Base-by-base conservation (phyloP, 1,139 yeast genomes). In the Schwanniomyces etchellsii region DNA sequence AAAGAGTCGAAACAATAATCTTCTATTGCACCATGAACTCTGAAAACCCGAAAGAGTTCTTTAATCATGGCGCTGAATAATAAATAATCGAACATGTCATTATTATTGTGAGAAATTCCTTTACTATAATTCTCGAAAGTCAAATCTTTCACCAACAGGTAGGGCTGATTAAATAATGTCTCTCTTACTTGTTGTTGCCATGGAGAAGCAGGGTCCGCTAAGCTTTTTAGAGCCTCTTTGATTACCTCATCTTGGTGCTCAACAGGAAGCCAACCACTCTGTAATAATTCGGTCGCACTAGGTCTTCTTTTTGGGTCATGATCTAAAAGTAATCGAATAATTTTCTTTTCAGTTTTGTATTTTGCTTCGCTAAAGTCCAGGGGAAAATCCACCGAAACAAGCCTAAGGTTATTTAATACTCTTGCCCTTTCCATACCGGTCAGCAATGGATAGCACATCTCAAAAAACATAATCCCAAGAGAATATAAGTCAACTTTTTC, bases 401-500 rank as follows among this genome's bases (percentile, higher is more conserved):
- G 52, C 34, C 98, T 64, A 30, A 91, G 56, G 20, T 72, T 68
- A 36, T 78, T 73, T 16, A 91, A 59, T 7, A 77, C 83, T 28
- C 68, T 66, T 3, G 83, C 89, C 33, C 98, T 68, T 52, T 93
- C 98, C 96, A 93, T 91, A 3, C 88, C 91, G 0, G 98, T 93
- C 11, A 69, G 64, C 48, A 91, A 68, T 1, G 81, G 68, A 54
- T 81, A 86, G 20, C 88, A 74, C 97, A 93, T 89, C 52, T 93
- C 98, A 54, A 91, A 91, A 50, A 91, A 86, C 2, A 93, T 91
- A 18, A 93, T 76, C 4, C 98, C 98, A 31, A 93, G 58, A 0
- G 98, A 88, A 52, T 88, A 93, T 85, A 93, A 81, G 52, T 93
- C 98, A 15, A 91, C 95, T 44, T 91, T 91, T 40, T 84, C 95